Evolutionary conservation across 2,329 filamentous ascomycete genomes (phyloP), one percentile per base, ranked within the genome.

Genomic region (Fusarium abutilonis): DNA sequence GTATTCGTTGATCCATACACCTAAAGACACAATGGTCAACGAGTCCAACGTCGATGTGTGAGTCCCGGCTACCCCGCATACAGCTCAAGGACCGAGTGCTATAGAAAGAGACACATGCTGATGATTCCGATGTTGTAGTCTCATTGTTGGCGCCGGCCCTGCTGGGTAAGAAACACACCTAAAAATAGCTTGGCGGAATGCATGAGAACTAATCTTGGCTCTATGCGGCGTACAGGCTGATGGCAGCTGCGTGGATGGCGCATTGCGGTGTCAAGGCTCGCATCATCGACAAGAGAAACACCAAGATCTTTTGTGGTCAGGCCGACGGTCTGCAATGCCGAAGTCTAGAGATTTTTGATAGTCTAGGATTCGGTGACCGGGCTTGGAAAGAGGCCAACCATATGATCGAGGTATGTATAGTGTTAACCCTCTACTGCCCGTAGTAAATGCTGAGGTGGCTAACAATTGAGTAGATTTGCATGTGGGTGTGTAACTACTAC

Each of bases 281-380:
- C 8, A 52, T 64, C 1, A 31, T 64, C 1, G 61, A 64, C 17
- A 64, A 64, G 32, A 48, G 60, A 21, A 62, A 47, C 32, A 46
- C 55, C n/a, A 64, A 64, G 28, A 57, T 47, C 2, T 32, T 19
- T 35, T 60, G 7, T 9, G 56, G 45, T 1, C 61, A 64, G 28
- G 61, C 61, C 9, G 61, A 64, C 17, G 61, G 55, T 14, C 55
- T 64, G 14, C 61, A 64, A 39, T 60, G 55, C 13, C 55, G 60
- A 9, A 64, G 55, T 2, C 78, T 91, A 2, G 87, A 92, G 73
- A 89, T 92, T n/a, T 85, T 92, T 52, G 87, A 92, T 66, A 86
- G 84, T 45, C 89, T 92, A 64, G 89, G 86, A 1, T 84, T 92
- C 55, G 86, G 79, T 3, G 83, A 91, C 61, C 77, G 83, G 5